Evolutionary conservation across 2,329 filamentous ascomycete species (phyloP), one percentile per base, ranked within the genome.

Genomic region (Mycocentrospora acerina): DNA sequence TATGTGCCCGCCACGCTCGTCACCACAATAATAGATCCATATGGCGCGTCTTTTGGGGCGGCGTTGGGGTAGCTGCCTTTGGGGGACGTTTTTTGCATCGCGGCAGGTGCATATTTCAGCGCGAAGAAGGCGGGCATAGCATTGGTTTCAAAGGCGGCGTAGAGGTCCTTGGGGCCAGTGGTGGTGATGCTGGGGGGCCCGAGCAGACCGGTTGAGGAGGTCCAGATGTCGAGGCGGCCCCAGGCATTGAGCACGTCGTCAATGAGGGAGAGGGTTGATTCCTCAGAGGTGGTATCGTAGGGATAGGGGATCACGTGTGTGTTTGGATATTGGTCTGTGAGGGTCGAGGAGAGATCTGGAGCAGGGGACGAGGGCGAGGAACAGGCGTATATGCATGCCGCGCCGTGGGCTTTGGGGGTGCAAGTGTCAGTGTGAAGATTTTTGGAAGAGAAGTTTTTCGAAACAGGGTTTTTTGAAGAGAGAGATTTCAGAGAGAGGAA

Each of bases 11-110:
- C 80, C 0, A 81, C 78, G 29, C 70, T 75, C 13, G 73, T 74
- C 3, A 83, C 78, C n/a, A 83, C 78, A 29, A 83, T 73, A 41
- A 83, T 82, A 47, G 73, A 78, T 3, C 80, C 80, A 53, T 83
- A 83, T n/a, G 71, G 69, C 32, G 74, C 71, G 48, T 76, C 74
- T 53, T 83, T 83, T 0, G 78, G 77, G 10, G 78, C 76, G 1
- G 81, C 80, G 51, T 83, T 83, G 0, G 77, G 71, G 52, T 84
- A 83, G 29, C 59, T 71, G 7, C 75, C 72, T 45, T 77, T 76
- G 1, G 73, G 69, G 0, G 76, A 76, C 6, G 75, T 73, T 57
- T 83, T 83, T 13, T 67, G 72, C 81, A 84, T 83, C 2, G 81
- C 81, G 2, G 79, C 75, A 0, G 80, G 79, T 0, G 79, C 79